A percentile compares a stretch with the other conserved stretches of the same genome.
Conservation (phyloP, 148 eudicot species). For the Heliosperma pusillum region DNA sequence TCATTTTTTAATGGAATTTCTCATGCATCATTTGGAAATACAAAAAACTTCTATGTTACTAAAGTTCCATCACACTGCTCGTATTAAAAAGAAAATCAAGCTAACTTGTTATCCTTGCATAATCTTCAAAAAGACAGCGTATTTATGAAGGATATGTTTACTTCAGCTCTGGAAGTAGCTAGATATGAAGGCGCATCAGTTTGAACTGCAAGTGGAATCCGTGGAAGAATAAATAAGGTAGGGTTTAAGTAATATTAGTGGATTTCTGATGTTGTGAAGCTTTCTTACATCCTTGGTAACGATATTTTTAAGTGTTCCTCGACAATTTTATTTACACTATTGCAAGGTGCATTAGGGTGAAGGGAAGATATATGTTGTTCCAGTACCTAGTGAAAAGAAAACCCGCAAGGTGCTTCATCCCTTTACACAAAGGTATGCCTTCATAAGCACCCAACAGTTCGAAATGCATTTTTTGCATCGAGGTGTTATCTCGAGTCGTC, state of each 20-base stretch:
- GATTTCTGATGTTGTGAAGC: too few relatives aligned
- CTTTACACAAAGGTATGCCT: constrained; percentile 56
- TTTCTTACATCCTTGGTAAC: too few relatives aligned
- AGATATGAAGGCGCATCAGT: constrained; percentile 83
- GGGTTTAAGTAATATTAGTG: too few relatives aligned
- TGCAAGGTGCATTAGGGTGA: constrained; percentile 72
- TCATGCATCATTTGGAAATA: too few relatives aligned
- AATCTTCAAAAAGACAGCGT: constrained; percentile 84
- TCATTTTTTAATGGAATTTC: too few relatives aligned
- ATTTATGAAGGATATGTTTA: constrained; percentile 88
- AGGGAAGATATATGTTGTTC: constrained; percentile 52
- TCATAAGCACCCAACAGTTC: background rate
- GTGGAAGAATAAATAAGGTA: constrained; percentile 95
- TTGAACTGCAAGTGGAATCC: constrained; percentile 80
- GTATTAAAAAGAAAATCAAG: constrained; percentile 84
- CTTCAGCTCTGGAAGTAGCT: constrained; percentile 91
- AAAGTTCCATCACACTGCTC: constrained; percentile 74
- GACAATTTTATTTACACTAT: constrained; percentile 5
- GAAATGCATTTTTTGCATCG: too few relatives aligned
- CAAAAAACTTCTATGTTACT: constrained; percentile 66
- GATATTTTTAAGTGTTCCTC: background rate
- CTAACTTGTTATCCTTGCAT: constrained; percentile 78
- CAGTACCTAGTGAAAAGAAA: constrained; percentile 65
- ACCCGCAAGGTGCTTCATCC: constrained; percentile 46
- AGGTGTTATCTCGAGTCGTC: too few relatives aligned